Conservation (phyloP, 2,329 filamentous ascomycete genomes). For the Calonectria hawksworthii region DNA sequence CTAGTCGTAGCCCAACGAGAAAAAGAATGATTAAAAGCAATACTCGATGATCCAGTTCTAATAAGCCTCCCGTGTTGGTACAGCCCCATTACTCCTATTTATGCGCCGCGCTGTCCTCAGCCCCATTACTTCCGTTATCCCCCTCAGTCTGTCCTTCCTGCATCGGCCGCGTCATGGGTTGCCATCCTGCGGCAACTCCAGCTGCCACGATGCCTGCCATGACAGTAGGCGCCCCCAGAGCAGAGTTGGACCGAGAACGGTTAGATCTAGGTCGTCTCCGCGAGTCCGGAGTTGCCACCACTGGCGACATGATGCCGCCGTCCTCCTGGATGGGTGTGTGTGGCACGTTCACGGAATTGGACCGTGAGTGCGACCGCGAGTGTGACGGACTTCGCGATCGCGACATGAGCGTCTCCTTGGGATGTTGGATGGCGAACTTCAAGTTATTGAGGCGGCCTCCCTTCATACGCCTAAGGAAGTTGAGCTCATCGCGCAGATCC, state of each 20-base stretch:
- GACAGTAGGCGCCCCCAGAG: constrained; percentile 80
- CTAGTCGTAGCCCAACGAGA: constrained; percentile 34
- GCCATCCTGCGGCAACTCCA: constrained; percentile 82
- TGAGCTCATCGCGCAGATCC: constrained; percentile 84
- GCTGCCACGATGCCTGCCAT: constrained; percentile 89
- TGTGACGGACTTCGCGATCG: constrained; percentile 74
- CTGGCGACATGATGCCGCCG: constrained; percentile 63
- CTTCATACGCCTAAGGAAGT: constrained; percentile 84
- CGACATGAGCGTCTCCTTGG: constrained; percentile 76
- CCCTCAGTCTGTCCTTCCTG: constrained; percentile 38
- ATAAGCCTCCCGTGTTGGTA: constrained; percentile 31
- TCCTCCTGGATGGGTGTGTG: constrained; percentile 74
- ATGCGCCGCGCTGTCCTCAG: constrained; percentile 40
- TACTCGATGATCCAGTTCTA: constrained; percentile 25
- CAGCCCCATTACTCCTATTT: constrained; percentile 44
- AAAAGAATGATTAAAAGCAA: constrained; percentile 37
- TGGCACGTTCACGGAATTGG: constrained; percentile 73
- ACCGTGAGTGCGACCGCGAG: constrained; percentile 66
- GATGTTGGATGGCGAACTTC: constrained; percentile 83
- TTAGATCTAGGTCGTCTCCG: constrained; percentile 77
- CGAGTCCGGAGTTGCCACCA: constrained; percentile 69
- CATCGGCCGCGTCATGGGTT: constrained; percentile 65
- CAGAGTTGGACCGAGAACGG: constrained; percentile 76
- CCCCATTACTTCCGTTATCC: constrained; percentile 30
- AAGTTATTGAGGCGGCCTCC: constrained; percentile 86